These are phyloP conservation scores for Corniculantispora saksenae DNA, from an alignment of 2,329 filamentous ascomycete genomes.

Conservation along the genomic window DNA sequence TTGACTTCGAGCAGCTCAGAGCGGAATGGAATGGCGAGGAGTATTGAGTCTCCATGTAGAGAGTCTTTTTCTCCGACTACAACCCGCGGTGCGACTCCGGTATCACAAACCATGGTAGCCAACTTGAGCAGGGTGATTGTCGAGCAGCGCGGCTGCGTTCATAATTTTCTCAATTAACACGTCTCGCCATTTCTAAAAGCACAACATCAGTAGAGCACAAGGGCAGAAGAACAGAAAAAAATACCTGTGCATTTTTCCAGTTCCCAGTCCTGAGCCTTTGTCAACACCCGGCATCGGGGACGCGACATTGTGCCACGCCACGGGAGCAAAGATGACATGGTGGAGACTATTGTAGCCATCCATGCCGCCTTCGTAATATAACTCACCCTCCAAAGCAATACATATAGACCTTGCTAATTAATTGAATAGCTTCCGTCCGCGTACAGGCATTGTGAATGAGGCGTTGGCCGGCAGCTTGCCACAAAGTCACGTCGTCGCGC, in stretches of 20 bases:
- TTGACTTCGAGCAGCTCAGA: no score
- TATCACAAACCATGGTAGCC: neutral
- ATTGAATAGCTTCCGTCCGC: neutral
- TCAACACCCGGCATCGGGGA: slow-evolving; percentile 7
- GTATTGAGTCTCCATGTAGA: no score
- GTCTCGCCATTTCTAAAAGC: slow-evolving; percentile 6
- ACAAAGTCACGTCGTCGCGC: neutral
- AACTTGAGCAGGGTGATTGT: neutral
- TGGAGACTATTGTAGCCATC: slow-evolving; percentile 6
- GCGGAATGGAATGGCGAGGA: no score
- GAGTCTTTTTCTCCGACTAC: no score
- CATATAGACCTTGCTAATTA: neutral
- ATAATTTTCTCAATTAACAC: slow-evolving; percentile 3
- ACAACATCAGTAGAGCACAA: neutral
- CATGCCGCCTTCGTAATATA: slow-evolving; percentile 15
- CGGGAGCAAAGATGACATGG: slow-evolving; percentile 3
- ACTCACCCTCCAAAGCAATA: slow-evolving; percentile 11
- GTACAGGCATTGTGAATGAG: neutral
- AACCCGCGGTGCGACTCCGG: no score
- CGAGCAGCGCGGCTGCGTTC: neutral
- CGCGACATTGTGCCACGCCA: slow-evolving; percentile 1
- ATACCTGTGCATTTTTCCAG: slow-evolving; percentile 5
- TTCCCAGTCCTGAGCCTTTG: neutral
- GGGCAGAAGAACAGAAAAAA: neutral
- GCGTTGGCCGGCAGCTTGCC: neutral